phyloP scores from a whole-genome alignment of 2,329 filamentous ascomycete species.

The Fusarium austroafricanum region DNA sequence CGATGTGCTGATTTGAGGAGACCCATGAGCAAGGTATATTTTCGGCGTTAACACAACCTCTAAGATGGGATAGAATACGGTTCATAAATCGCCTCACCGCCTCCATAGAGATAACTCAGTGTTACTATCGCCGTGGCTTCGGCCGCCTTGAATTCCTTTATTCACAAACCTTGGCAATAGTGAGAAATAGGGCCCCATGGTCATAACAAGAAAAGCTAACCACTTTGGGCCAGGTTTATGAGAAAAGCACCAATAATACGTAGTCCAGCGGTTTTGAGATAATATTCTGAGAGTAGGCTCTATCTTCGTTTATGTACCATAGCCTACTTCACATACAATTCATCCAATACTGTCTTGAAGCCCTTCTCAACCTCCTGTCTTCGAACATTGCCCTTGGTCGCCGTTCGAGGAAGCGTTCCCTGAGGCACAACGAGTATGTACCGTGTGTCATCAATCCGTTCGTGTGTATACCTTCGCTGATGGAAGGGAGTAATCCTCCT shows the following conservation, averaged over 20 bases:
- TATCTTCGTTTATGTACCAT: neutral
- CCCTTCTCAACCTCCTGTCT: constrained; percentile 28
- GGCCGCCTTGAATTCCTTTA: neutral
- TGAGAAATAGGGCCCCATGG: too few species aligned
- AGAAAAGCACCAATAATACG: too few species aligned
- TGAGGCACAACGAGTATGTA: constrained; percentile 32
- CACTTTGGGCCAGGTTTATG: too few species aligned
- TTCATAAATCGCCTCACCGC: neutral
- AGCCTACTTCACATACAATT: neutral
- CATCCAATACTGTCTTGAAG: constrained; percentile 10
- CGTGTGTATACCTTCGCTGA: constrained; percentile 36
- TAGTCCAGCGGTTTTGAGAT: too few species aligned
- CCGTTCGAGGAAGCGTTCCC: constrained; percentile 29
- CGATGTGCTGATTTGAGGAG: neutral
- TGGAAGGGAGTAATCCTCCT: constrained; percentile 37
- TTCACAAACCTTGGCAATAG: neutral
- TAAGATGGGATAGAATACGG: neutral
- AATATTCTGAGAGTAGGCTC: too few species aligned
- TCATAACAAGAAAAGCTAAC: too few species aligned
- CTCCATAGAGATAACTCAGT: too few species aligned
- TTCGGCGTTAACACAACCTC: neutral
- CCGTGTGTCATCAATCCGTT: constrained; percentile 28
- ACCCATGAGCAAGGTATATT: too few species aligned
- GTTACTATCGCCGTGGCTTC: neutral
- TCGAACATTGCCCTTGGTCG: constrained; percentile 34